Conservation (phyloP, 2,329 filamentous ascomycete genomes). For the Clathrospora elynae region DNA sequence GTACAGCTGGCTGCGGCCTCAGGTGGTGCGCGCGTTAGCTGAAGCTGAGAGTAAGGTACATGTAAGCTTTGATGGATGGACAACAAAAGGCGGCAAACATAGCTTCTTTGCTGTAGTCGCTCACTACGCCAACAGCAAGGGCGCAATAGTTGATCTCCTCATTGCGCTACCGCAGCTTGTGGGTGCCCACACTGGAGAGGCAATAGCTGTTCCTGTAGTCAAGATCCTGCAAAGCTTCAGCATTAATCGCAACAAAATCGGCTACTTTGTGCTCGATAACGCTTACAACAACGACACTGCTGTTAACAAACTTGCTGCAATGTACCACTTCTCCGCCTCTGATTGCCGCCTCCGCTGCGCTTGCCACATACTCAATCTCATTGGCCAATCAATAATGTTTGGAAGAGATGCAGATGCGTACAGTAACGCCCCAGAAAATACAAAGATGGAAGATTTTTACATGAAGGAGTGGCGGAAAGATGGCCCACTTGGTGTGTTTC, state of each 20-base stretch:
- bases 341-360: slow-evolving; percentile 4
- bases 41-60: too few species aligned
- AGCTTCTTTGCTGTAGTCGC: slow-evolving; percentile 1
- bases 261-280: too few species aligned
- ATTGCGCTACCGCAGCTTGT: slow-evolving; percentile 4
- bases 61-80: too few species aligned
- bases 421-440: slow-evolving; percentile 1
- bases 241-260: neutral
- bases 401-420: neutral
- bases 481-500: slow-evolving; percentile 1
- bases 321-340: neutral
- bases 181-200: slow-evolving; percentile 1
- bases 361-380: slow-evolving; percentile 3
- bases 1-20: too few species aligned
- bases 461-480: slow-evolving; percentile 3
- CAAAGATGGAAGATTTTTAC: neutral
- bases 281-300: slow-evolving; percentile 4
- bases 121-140: slow-evolving; percentile 1
- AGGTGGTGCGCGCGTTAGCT: too few species aligned
- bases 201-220: neutral
- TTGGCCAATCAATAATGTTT: slow-evolving; percentile 3
- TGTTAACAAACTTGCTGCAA: neutral
- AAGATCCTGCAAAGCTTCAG: neutral
- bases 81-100: slow-evolving; percentile 1
- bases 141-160: neutral